A percentile compares a stretch with the other conserved stretches of the same genome.
These are phyloP conservation scores for Phialemoniopsis sp. DNA, from an alignment of 2,329 filamentous ascomycete genomes.

Conservation along the genomic window DNA sequence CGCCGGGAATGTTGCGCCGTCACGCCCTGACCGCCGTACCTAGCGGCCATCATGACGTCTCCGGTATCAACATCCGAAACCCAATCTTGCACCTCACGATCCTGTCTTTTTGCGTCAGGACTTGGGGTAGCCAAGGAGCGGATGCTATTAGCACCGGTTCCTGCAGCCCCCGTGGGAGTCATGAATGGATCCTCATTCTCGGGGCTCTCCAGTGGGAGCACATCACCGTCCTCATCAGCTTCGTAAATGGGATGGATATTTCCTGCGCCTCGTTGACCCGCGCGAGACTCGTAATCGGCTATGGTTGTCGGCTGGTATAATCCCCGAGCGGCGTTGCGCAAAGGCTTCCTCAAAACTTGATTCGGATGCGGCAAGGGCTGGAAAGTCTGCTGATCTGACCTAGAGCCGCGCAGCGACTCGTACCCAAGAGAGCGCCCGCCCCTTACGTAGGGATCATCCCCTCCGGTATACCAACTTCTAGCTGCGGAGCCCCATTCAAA, in stretches of 20 bases:
- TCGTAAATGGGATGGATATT: conserved; percentile 56
- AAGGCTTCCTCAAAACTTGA: conserved; percentile 17
- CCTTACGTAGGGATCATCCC: conserved; percentile 34
- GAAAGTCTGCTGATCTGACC: conserved; percentile 8
- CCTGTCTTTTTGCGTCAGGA: conserved; percentile 30
- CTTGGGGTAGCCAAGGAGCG: conserved; percentile 27
- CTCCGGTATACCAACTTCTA: conserved; percentile 39
- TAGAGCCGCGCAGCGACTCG: conserved; percentile 39
- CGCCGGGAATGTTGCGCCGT: conserved; percentile 6
- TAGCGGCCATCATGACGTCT: conserved; percentile 43
- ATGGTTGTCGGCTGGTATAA: conserved; percentile 27
- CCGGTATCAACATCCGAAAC: conserved; percentile 51
- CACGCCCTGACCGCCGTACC: conserved; percentile 28
- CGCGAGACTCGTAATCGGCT: conserved; percentile 20
- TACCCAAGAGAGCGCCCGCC: conserved; percentile 39
- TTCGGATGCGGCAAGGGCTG: conserved; percentile 10
- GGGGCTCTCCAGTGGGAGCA: conserved; percentile 9
- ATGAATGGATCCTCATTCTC: conserved; percentile 35
- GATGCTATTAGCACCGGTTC: conserved; percentile 10
- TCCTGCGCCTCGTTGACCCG: conserved; percentile 19
- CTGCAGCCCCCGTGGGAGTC: conserved; percentile 30
- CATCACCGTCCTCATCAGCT: conserved; percentile 48
- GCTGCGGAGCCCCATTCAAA: conserved; percentile 23
- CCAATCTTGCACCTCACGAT: conserved; percentile 56
- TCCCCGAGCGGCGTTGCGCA: conserved; percentile 23